Evolutionary conservation across 768 basidiomycete species (phyloP), one percentile per base, ranked within the genome.

Genomic region (Podaxis mareebaensis): DNA sequence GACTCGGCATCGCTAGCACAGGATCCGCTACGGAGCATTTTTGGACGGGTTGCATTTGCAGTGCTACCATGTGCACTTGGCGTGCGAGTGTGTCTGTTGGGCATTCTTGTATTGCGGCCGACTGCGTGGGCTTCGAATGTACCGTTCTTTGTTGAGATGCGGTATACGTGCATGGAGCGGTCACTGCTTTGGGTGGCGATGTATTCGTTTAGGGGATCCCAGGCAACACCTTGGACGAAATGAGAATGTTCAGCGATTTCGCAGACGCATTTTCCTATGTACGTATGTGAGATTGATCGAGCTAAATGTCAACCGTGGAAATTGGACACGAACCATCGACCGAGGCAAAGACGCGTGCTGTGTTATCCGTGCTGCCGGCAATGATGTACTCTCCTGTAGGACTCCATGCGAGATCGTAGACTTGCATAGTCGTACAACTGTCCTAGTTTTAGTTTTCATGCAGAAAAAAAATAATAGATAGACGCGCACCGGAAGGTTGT

Each of bases 111-210:
- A 71, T 96, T 96, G 76, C 91, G 93, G 28, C 94, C 94, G 6
- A 97, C 84, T 1, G 95, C 92, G 68, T 97, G 93, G 7, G 91
- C 91, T 72, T 96, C 95, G 68, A 96, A 89, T 7, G 80, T 75
- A n/a, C 93, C 92, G 51, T 90, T 85, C 65, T 91, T 90, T 61
- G 85, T 85, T 7, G 86, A 85, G 67, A 98, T 87, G 65, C 85
- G 85, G 76, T 98, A 94, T 67, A 99, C 88, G 73, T 98, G 95
- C 86, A 99, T 96, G 22, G 95, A 91, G 52, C 96, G 85, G 75
- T 99, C 97, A 70, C 91, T 93, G 74, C 93, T 95, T 72, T 99
- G 97, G 0, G 97, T 99, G 3, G 97, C 96, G 65, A 99, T 93
- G 72, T 92, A 99, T 74, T 97, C 94, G 73, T 96, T 95, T 69